These are phyloP conservation scores for Eucalyptus cladocalyx DNA, from an alignment of 345 rosid species.

Conservation along the genomic window DNA sequence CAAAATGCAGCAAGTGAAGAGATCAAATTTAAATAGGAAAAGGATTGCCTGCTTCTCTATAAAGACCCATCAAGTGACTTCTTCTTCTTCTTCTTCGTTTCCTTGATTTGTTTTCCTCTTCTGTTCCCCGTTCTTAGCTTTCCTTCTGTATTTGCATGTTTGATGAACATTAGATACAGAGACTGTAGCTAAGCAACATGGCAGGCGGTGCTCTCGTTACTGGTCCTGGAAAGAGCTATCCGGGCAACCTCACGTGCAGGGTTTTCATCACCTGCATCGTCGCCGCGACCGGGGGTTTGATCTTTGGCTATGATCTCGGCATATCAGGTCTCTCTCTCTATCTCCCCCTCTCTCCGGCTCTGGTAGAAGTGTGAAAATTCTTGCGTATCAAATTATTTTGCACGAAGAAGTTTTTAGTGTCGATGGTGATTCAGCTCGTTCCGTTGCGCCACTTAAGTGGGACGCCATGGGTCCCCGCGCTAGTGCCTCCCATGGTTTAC, in stretches of 20 bases:
- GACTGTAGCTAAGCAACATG: not conserved
- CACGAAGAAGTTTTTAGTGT: not conserved
- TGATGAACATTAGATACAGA: not conserved
- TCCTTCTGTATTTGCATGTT: not conserved
- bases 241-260: slow-evolving; percentile 6
- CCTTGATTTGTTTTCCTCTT: not conserved
- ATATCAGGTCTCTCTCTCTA: slow-evolving; percentile 14
- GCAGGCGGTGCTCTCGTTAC: slow-evolving; percentile 12
- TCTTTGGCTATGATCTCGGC: slow-evolving; percentile 32
- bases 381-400: no score
- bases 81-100: not conserved
- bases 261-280: slow-evolving; percentile 10
- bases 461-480: no score
- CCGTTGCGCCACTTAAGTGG: no score
- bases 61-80: not conserved
- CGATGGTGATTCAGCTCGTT: no score
- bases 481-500: no score
- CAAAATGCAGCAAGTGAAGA: not conserved
- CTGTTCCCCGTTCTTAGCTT: not conserved
- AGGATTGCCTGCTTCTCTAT: not conserved
- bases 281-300: slow-evolving; percentile 18
- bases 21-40: not conserved
- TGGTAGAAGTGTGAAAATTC: not conserved
- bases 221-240: not conserved
- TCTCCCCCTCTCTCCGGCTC: not conserved